These are phyloP conservation scores for Botrytis fabae DNA, from an alignment of 2,329 filamentous ascomycete species.

Conservation along the genomic window DNA sequence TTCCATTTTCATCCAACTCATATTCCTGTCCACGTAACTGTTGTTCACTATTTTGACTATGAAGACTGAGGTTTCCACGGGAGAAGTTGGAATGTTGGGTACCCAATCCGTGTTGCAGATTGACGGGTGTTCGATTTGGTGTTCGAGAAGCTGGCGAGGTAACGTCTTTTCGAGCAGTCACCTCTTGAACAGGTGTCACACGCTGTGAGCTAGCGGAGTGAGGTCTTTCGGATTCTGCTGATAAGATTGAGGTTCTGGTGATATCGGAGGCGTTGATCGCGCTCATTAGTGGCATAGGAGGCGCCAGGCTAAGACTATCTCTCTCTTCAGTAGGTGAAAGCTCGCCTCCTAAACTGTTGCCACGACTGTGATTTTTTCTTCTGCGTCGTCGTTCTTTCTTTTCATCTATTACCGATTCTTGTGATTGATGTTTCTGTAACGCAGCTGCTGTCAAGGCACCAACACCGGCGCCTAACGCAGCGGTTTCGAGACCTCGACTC, in stretches of 20 bases:
- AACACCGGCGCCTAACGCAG: slow-evolving; percentile 44
- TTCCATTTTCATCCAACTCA: slow-evolving; percentile 41
- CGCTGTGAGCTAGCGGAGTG: slow-evolving; percentile 56
- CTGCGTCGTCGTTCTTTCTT: slow-evolving; percentile 45
- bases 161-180: slow-evolving; percentile 54
- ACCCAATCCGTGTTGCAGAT: slow-evolving; percentile 60
- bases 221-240: slow-evolving; percentile 74
- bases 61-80: slow-evolving; percentile 50
- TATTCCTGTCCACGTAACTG: slow-evolving; percentile 44
- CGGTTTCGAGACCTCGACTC: slow-evolving; percentile 35
- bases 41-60: slow-evolving; percentile 47
- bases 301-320: slow-evolving; percentile 55
- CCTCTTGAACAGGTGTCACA: slow-evolving; percentile 59
- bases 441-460: slow-evolving; percentile 62
- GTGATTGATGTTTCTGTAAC: slow-evolving; percentile 64
- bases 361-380: slow-evolving; percentile 50
- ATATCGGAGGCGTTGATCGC: slow-evolving; percentile 83
- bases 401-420: slow-evolving; percentile 54
- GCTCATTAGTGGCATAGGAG: slow-evolving; percentile 86
- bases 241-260: slow-evolving; percentile 83
- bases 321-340: slow-evolving; percentile 46
- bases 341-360: slow-evolving; percentile 46
- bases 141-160: slow-evolving; percentile 61
- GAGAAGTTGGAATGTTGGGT: slow-evolving; percentile 57
- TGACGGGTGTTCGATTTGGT: slow-evolving; percentile 59